phyloP scores from a whole-genome alignment of 31 red algal species.

The Asparagopsis taxiformis region DNA sequence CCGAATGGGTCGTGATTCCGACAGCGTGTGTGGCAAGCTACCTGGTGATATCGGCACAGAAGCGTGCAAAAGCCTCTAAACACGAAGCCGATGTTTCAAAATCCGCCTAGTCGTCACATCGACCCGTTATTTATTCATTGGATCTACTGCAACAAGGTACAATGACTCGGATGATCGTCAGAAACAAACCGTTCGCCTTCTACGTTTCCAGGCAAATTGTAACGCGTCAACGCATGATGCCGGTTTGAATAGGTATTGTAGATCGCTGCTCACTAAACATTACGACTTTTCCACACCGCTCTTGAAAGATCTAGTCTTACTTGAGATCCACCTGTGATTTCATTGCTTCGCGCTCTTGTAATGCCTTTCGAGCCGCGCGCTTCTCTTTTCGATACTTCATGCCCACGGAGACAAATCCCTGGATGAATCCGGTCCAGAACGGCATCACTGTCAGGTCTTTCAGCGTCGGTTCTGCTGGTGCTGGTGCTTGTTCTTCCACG shows the following conservation, averaged over 20 bases:
- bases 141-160: too few relatives aligned
- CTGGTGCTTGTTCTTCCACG: neutral
- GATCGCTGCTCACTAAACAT: too few relatives aligned
- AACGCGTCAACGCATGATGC: too few relatives aligned
- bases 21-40: neutral
- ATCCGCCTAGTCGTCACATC: too few relatives aligned
- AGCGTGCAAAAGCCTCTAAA: neutral
- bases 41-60: slow-evolving; percentile 8
- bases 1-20: slow-evolving; percentile 6
- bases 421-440: slow-evolving; percentile 26
- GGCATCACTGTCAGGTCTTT: slow-evolving; percentile 29
- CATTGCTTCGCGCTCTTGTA: neutral
- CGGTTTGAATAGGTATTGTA: too few relatives aligned
- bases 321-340: too few relatives aligned
- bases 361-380: neutral
- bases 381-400: slow-evolving; percentile 14
- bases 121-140: too few relatives aligned
- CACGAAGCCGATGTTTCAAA: neutral
- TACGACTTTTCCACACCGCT: too few relatives aligned
- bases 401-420: slow-evolving; percentile 38
- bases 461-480: neutral
- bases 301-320: too few relatives aligned
- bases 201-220: too few relatives aligned
- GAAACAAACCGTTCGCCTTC: too few relatives aligned
- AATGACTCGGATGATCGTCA: too few relatives aligned